Percentiles rank a stretch among this genome's conserved stretches.
phyloP scores from a whole-genome alignment of 176 grass and related monocot genomes.

The Chloris gayana region DNA sequence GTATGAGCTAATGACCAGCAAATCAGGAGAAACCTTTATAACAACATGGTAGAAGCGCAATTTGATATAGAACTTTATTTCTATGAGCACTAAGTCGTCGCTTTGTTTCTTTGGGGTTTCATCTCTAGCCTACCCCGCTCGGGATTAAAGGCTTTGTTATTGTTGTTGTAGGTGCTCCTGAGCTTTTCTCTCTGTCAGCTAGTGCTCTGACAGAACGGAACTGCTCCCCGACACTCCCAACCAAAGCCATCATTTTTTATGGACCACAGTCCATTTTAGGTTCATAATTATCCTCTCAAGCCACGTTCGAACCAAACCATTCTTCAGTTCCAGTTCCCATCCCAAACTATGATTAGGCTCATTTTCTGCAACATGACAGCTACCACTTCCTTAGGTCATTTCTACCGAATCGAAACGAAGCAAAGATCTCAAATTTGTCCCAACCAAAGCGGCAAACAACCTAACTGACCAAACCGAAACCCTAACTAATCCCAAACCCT shows the following conservation, averaged over 20 bases:
- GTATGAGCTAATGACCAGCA: not conserved
- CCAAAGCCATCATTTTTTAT: not conserved
- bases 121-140: too few relatives aligned
- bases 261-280: conserved; percentile 25
- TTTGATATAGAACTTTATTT: not conserved
- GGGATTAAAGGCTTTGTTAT: too few relatives aligned
- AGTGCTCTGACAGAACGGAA: conserved; percentile 10
- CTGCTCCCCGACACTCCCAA: not conserved
- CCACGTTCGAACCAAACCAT: not conserved
- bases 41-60: not conserved
- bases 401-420: not conserved
- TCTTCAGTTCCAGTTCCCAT: not conserved
- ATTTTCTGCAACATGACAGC: not conserved
- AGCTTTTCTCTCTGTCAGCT: conserved; percentile 6
- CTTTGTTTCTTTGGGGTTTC: not conserved
- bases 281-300: not conserved
- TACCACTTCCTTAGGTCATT: not conserved
- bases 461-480: conserved; percentile 14
- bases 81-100: not conserved
- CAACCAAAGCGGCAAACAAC: not conserved
- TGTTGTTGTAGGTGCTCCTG: not conserved
- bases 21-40: not conserved
- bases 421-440: not conserved
- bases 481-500: not conserved
- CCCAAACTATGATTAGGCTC: not conserved